Evolutionary conservation across 108 stramenopile species (phyloP), one percentile per base, ranked within the genome.

Genomic region (Mediolabrus comicus): DNA sequence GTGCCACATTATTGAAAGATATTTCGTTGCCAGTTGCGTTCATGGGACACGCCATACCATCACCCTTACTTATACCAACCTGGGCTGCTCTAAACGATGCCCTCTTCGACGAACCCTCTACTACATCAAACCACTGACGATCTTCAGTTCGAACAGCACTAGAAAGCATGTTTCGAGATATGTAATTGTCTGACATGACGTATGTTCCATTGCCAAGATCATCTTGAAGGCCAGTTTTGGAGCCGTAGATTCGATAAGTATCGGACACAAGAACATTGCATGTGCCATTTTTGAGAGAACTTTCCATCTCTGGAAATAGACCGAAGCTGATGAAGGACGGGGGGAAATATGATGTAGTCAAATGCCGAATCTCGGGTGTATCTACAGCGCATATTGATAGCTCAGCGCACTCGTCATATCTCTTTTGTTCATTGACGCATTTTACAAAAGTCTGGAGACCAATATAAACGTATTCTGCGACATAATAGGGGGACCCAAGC

Each of bases 321-420:
- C 54, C 54, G 19, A 55, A 55, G 17, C 12, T 55, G 54, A 55
- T 11, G 54, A 55, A 55, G 10, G 54, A 55, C 19, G 54, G 9
- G 17, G 54, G 54, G 54, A 55, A 55, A 22, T 13, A 55, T 11
- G 54, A n/a, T 9, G 54, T 22, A 22, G n/a, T 55, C 16, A 55
- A n/a, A 55, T 9, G n/a, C 12, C 54, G 54, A 19, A 55, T 55
- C 54, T 55, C 54, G 54, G 54, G 54, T 22, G 54, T 55, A 11
- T 55, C 54, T 9, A 55, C 54, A n/a, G 54, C 54, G 19, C 54
- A 55, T 9, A 55, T 55, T 10, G 54, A 55, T n/a, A 55, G 54
- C 9, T 55, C 54, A 19, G 10, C 19, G 54, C 54, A 55, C 54
- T 55, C 54, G 54, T 55, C 12, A 22, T 55, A 19, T 19, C 54